phyloP scores from a whole-genome alignment of 345 rosid species.

The Punica granatum region DNA sequence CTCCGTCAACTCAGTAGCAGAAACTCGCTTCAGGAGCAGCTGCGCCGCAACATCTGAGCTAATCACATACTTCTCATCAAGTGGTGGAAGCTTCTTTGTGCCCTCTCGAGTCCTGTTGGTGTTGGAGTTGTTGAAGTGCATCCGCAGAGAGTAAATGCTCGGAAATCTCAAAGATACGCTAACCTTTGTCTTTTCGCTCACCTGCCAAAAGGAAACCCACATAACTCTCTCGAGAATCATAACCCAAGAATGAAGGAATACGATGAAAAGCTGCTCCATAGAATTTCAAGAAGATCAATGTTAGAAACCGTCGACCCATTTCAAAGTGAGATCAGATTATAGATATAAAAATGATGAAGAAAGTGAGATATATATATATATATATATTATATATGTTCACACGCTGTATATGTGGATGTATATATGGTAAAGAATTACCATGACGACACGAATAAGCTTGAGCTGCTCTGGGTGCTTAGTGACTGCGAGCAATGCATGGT shows the following conservation, averaged over 20 bases:
- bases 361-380: no score
- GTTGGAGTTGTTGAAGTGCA: constrained; percentile 29
- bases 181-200: constrained; percentile 49
- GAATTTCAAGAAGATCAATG: no score
- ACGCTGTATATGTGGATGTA: no score
- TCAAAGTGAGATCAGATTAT: no score
- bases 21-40: constrained; percentile 52
- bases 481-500: constrained; percentile 37
- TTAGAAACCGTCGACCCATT: no score
- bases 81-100: constrained; percentile 41
- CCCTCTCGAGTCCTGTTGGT: constrained; percentile 21
- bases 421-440: constrained; percentile 54
- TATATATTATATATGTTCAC: no score
- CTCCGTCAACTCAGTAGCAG: constrained; percentile 40
- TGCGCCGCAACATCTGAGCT: constrained; percentile 48
- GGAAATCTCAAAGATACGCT: constrained; percentile 66
- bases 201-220: constrained; percentile 28
- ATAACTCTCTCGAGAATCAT: no score
- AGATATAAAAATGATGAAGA: no score
- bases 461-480: constrained; percentile 55
- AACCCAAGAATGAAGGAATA: no score
- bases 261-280: no score
- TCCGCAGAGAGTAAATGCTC: constrained; percentile 42
- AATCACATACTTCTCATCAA: constrained; percentile 62
- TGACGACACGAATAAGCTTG: constrained; percentile 46